A percentile compares a stretch with the other conserved stretches of the same genome.
Conservation (phyloP, 768 basidiomycete species). For the Rhizopogon salebrosus region DNA sequence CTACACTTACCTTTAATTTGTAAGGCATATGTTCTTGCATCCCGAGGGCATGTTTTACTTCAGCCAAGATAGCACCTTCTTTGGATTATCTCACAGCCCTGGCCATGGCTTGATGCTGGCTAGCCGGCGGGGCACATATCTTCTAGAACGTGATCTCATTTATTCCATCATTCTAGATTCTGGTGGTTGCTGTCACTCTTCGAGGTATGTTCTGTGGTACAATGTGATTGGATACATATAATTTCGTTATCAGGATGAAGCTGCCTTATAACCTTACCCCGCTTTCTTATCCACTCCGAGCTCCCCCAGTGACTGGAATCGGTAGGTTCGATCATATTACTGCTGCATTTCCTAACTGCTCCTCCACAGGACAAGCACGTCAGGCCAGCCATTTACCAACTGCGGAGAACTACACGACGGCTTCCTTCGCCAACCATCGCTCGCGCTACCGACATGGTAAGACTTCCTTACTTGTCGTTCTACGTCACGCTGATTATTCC, state of each 20-base stretch:
- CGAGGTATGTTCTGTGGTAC: background rate
- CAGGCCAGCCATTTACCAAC: background rate
- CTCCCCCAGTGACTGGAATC: no score
- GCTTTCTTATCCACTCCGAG: no score
- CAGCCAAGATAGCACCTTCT: background rate
- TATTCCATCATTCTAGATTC: no score
- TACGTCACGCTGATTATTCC: background rate
- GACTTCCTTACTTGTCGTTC: background rate
- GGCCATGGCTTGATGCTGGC: background rate
- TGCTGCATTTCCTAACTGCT: no score
- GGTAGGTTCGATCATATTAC: no score
- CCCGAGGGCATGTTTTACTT: background rate
- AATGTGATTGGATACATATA: no score
- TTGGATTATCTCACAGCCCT: background rate
- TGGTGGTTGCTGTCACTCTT: no score
- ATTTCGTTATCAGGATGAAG: no score
- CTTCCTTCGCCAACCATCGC: no score
- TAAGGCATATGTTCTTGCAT: background rate
- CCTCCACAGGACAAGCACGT: no score
- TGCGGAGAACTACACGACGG: no score
- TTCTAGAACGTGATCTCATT: background rate
- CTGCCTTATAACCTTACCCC: no score
- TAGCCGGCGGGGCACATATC: background rate
- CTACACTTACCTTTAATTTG: background rate
- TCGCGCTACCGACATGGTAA: background rate